Conservation (phyloP, 2,329 filamentous ascomycete genomes). For the Xylariaceae sp. region DNA sequence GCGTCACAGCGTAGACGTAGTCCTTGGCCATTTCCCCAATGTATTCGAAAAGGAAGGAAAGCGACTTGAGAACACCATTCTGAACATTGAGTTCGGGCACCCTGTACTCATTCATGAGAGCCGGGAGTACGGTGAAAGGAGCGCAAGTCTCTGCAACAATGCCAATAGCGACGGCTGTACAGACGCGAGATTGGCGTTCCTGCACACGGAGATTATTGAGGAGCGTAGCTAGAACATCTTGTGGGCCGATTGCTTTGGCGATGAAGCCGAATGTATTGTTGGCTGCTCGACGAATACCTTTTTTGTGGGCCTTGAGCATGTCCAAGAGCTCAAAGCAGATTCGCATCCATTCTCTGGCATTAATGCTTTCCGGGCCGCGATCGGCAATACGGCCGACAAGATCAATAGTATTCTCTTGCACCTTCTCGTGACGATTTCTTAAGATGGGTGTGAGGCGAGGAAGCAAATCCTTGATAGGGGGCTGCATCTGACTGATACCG, state of each 20-base stretch:
- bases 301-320: constrained; percentile 99
- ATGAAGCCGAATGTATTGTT: constrained; percentile 99
- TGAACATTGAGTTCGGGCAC: constrained; percentile 98
- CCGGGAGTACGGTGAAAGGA: constrained; percentile 96
- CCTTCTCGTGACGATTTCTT: constrained; percentile 97
- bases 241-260: constrained; percentile 95
- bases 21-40: constrained; percentile 99
- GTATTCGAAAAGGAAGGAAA: constrained; percentile 98
- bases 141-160: constrained; percentile 98
- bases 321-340: constrained; percentile 98
- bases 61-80: constrained; percentile 94
- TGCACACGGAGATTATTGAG: constrained; percentile 96
- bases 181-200: constrained; percentile 96
- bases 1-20: constrained; percentile 97
- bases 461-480: constrained; percentile 92
- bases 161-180: constrained; percentile 96
- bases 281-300: constrained; percentile 94
- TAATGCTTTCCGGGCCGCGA: constrained; percentile 92
- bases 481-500: constrained; percentile 97
- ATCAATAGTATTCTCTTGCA: constrained; percentile 98
- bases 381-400: constrained; percentile 97
- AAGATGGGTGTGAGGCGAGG: constrained; percentile 96
- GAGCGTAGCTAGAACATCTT: constrained; percentile 92
- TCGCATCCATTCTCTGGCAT: constrained; percentile 98
- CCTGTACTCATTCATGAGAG: constrained; percentile 98